Conservation (phyloP, 768 basidiomycete genomes). For the Trametes punicea region DNA sequence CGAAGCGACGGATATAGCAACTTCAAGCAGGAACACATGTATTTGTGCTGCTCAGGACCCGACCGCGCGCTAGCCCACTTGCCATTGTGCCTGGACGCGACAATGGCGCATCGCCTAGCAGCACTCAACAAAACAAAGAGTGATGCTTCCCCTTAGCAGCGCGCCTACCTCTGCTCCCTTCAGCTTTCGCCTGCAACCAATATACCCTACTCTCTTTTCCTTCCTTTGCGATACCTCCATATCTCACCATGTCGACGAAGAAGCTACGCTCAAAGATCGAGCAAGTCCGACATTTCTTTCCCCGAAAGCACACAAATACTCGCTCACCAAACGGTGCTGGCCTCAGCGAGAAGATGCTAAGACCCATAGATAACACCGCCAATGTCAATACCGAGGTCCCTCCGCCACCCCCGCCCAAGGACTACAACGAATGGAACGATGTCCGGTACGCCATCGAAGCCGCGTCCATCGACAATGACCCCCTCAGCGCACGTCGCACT, state of each 20-base stretch:
- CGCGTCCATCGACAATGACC: conserved; percentile 5
- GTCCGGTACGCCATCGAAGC: conserved; percentile 20
- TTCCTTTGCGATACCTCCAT: not conserved
- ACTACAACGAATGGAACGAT: conserved; percentile 18
- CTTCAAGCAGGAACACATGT: too few species aligned
- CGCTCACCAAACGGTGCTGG: conserved; percentile 5
- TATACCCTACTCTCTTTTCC: not conserved
- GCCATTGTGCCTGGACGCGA: conserved; percentile 2
- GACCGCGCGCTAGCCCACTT: too few species aligned
- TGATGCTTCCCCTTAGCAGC: not conserved
- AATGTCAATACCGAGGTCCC: not conserved
- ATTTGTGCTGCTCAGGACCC: not conserved
- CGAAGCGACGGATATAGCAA: too few species aligned
- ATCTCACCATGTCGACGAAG: conserved; percentile 7
- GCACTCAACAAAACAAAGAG: not conserved
- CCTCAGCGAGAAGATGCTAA: conserved; percentile 15
- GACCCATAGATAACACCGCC: not conserved
- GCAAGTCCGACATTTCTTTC: conserved; percentile 13
- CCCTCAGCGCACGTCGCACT: conserved; percentile 2
- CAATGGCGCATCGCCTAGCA: conserved; percentile 11
- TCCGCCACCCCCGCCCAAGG: conserved; percentile 22
- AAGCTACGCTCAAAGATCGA: conserved; percentile 23
- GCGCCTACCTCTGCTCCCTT: not conserved
- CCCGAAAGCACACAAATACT: conserved; percentile 10
- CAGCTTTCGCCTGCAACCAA: not conserved